Evolutionary conservation across 257 asterid species (phyloP), one percentile per base, ranked within the genome.

Genomic region (Eucommia ulmoides): DNA sequence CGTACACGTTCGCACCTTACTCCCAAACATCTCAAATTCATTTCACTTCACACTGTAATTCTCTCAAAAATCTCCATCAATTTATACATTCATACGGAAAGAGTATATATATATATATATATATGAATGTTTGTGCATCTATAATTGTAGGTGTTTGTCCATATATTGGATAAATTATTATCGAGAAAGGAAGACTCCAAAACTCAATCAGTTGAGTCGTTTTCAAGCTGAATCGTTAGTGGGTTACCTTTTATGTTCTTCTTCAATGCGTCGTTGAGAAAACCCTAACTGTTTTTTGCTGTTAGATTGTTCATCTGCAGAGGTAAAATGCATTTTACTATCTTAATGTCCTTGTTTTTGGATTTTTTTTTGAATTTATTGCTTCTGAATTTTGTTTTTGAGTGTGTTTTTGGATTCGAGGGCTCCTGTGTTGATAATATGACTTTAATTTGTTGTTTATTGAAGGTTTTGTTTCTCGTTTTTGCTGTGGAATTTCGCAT

Each of bases 401-500:
- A 14, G 23, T 20, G 19, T 50, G 53, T 1, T 33, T 45, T 4
- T 45, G 52, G 23, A 16, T 41, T 41, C 17, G 12, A 15, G 18
- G 25, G 38, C 16, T 38, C 12, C 38, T 26, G 44, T 22, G 20
- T 23, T 21, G 33, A 44, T 42, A 33, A 45, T 52, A 33, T 38
- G 33, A 23, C 4, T 55, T 44, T 51, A 14, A 22, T 46, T 33
- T 51, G 45, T 49, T 41, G 17, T 19, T 21, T 20, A 22, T 33
- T 22, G 45, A 26, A 41, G 41, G 49, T 70, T 45, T n/a, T 49
- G 24, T 35, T 20, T 25, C 10, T n/a, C 16, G 15, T 65, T 5
- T 58, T 62, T 33, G 60, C 42, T 15, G 55, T 49, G 61, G 54
- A 65, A 55, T 21, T 60, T 54, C 52, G 48, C 48, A 65, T 66